Conservation (phyloP, 2,329 filamentous ascomycete genomes). For the Trichoderma oligosporum region DNA sequence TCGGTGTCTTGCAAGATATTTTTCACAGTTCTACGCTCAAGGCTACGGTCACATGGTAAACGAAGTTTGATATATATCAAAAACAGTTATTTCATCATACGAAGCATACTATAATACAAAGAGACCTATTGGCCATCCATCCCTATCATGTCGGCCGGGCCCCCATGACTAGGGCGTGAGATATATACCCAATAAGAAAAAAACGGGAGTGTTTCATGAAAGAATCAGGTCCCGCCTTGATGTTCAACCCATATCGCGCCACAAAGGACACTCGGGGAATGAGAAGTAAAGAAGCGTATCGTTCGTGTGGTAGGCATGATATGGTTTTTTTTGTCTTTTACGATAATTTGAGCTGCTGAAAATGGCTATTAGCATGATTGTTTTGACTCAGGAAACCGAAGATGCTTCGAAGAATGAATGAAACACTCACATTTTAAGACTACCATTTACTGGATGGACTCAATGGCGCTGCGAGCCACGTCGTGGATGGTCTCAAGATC, state of each 20-base stretch:
- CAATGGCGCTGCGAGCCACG: conserved; percentile 12
- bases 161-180: background rate
- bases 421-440: background rate
- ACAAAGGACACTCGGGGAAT: background rate
- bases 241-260: background rate
- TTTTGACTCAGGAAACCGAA: background rate
- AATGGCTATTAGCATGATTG: background rate
- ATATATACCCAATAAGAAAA: conserved; percentile 3
- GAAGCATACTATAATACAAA: conserved; percentile 6
- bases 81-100: background rate
- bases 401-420: background rate
- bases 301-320: background rate
- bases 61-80: too few species aligned
- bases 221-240: conserved; percentile 4
- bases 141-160: background rate
- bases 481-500: conserved; percentile 12
- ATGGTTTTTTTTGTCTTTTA: background rate
- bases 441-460: conserved; percentile 8
- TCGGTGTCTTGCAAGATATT: too few species aligned
- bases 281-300: conserved; percentile 12
- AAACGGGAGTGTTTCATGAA: background rate
- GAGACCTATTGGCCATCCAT: conserved; percentile 6
- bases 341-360: background rate
- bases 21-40: background rate
- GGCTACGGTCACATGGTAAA: too few species aligned